Percentiles rank a stretch among this genome's conserved stretches.
Conservation (phyloP, 2,329 filamentous ascomycete species). For the Sporothrix phasma region DNA sequence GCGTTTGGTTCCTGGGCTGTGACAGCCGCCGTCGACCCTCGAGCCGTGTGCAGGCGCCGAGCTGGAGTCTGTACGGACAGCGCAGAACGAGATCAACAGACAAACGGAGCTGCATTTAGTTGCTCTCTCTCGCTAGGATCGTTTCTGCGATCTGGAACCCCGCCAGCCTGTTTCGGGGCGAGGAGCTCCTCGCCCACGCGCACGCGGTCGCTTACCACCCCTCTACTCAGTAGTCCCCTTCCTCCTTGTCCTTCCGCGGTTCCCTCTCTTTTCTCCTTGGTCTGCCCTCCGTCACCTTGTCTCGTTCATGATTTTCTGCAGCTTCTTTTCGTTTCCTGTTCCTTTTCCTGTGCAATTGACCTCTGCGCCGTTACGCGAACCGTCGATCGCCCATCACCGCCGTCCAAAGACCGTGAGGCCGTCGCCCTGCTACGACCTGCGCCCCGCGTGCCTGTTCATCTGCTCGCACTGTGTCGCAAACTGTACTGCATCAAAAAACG, state of each 20-base stretch:
- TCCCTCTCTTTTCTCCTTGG: neutral
- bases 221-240: slow-evolving; percentile 1
- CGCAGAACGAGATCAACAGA: neutral
- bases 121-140: neutral
- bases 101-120: neutral
- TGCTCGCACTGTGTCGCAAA: slow-evolving; percentile 5
- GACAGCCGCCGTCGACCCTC: neutral
- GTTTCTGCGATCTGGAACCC: slow-evolving; percentile 4
- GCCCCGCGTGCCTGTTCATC: neutral
- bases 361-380: neutral
- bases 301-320: neutral
- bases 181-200: neutral
- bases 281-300: neutral
- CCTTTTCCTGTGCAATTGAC: neutral
- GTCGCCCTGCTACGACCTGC: neutral
- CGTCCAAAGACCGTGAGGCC: neutral
- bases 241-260: neutral
- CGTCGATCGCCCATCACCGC: neutral
- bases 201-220: slow-evolving; percentile 5
- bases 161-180: slow-evolving; percentile 9
- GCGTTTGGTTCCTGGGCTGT: neutral
- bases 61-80: neutral
- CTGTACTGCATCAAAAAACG: neutral
- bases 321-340: neutral
- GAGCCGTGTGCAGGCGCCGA: neutral